Evolutionary conservation across 1,139 yeast genomes (phyloP), one percentile per base, ranked within the genome.

Genomic region (Candida glucosophila): DNA sequence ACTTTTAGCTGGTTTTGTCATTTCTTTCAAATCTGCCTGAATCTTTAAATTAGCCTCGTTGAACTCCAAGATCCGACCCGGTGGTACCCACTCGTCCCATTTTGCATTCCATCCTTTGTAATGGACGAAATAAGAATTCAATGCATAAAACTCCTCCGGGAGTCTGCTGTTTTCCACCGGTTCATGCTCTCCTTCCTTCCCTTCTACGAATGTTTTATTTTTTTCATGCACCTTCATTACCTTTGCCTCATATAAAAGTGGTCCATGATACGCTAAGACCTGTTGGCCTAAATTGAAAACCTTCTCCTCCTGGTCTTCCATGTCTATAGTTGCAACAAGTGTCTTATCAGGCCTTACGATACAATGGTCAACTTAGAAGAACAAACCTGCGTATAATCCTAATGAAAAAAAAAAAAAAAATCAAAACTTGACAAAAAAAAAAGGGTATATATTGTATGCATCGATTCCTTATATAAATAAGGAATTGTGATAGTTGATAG

Each of bases 1-100:
- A 9, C 24, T 21, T 24, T 25, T 31, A 13, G 14, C 24, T n/a
- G 13, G 30, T 25, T 28, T 30, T 10, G 25, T 31, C 19, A 21
- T 24, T 21, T 34, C 31, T 33, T 43, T 29, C 34, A 85, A 58
- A 36, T 76, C 77, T 37, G 73, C 69, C 46, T 80, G 85, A 27
- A 73, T 55, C 31, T 66, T 58, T 29, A 78, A 44, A 44, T 81
- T 86, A 37, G 78, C 93, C 22, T 75, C 79, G 27, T 68, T 81
- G 45, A 67, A 64, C 36, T 73, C 78, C 45, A 83, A 57, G 7
- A 88, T 68, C 21, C 97, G 59, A 26, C 73, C 77, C 6, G 55
- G 52, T 1, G 73, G 68, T 1, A 90, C 93, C 98, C 98, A 90
- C 49, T 90, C 98, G 48, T 90, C 97, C 96, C 96, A 88, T 35